phyloP scores from a whole-genome alignment of 2,329 filamentous ascomycete species.

The Xylaria sp. region DNA sequence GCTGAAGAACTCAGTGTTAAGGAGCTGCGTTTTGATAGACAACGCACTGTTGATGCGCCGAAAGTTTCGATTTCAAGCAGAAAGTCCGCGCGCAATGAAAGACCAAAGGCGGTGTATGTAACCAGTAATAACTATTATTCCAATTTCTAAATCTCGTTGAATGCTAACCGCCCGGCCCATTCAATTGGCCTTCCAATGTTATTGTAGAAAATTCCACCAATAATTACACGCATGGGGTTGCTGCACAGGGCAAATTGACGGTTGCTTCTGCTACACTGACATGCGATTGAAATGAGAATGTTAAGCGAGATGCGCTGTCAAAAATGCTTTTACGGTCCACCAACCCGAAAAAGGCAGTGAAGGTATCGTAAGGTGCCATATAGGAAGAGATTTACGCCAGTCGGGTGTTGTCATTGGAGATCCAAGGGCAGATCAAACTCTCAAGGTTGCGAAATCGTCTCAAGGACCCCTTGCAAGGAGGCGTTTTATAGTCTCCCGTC shows the following conservation, averaged over 20 bases:
- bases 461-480: constrained; percentile 36
- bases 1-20: background rate
- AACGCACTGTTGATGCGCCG: background rate
- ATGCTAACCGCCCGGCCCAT: background rate
- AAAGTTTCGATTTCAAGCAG: background rate
- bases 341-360: constrained; percentile 3
- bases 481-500: constrained; percentile 39
- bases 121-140: background rate
- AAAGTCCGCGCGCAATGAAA: background rate
- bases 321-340: background rate
- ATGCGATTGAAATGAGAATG: background rate
- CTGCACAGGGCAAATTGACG: background rate
- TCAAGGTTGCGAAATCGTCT: constrained; percentile 45
- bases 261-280: background rate
- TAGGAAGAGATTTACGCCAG: constrained; percentile 6
- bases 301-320: background rate
- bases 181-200: background rate
- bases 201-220: background rate
- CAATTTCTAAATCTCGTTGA: background rate
- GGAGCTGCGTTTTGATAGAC: background rate
- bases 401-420: constrained; percentile 23
- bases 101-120: background rate
- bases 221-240: background rate
- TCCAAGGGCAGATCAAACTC: constrained; percentile 43
- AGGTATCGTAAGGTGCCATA: constrained; percentile 11